Base-by-base conservation (phyloP, 2,329 filamentous ascomycete species). In the Zasmidium angulare region DNA sequence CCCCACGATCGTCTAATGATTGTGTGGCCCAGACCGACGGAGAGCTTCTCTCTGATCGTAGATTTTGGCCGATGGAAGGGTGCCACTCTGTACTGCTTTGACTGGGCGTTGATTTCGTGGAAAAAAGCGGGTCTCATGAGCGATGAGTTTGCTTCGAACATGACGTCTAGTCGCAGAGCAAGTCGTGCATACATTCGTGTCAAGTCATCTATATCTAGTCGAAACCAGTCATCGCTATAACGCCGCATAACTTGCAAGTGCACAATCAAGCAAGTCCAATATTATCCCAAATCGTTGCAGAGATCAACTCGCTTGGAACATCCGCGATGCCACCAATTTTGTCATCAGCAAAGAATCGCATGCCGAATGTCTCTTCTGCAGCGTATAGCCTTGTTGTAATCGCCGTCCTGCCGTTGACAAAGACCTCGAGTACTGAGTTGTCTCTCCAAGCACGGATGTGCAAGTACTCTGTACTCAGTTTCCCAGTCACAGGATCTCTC, bases 391-490 rank as follows among this genome's bases (percentile, higher is more conserved):
- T 60, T 1, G 79, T 78, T 0, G 74, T 72, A 17, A 81, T 73
- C 2, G 73, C 76, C 14, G 74, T 77, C 11, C 79, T 69, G 9
- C 72, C 72, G 58, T 81, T 81, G 4, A 77, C 74, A 60, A 80
- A 81, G 0, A 81, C 72, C 61, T 81, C 79, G 2, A 81, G 64
- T 4, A 79, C 76, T 21, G 74, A 77, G 21, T 63, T 70, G 56
- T 81, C 78, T 50, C 75, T 76, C 64, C 77, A 78, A 0, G 75
- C 72, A 19, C 71, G 75, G n/a, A 81, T 68, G n/a, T 68, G 68
- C 0, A 81, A 69, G 1, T 66, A 62, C 60, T 80, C 63, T 11
- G 51, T 62, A 3, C 56, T 50, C 11, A 43, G 3, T 22, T 29
- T 26, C 14, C 56, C 55, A 3, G 60, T 61, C 2, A 7, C 20